phyloP scores from a whole-genome alignment of 371 early-diverging fungal species.

The Lichtheimia hyalospora region DNA sequence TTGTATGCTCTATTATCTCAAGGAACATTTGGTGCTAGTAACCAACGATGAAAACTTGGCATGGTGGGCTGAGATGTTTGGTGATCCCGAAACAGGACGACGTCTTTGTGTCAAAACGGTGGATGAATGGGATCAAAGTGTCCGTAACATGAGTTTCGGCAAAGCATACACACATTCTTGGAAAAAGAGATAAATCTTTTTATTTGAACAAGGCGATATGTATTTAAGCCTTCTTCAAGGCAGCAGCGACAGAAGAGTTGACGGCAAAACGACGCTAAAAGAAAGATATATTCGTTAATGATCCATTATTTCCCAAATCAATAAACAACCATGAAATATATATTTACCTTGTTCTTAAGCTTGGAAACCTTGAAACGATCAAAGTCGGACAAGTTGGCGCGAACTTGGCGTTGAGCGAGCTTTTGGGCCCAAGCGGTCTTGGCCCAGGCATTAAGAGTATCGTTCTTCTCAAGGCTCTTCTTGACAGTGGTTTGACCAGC shows the following conservation, averaged over 20 bases:
- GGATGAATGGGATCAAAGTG: constrained; percentile 45
- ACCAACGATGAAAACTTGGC: constrained; percentile 50
- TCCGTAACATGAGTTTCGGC: constrained; percentile 30
- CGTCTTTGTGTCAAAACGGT: constrained; percentile 38
- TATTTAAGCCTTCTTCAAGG: constrained; percentile 33
- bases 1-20: constrained; percentile 42
- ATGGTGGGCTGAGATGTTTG: constrained; percentile 53
- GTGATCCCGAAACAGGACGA: constrained; percentile 33
- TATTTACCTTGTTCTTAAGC: constrained; percentile 77
- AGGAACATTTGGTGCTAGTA: constrained; percentile 37
- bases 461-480: constrained; percentile 85
- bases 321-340: neutral
- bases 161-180: constrained; percentile 27
- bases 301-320: neutral
- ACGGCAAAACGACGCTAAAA: constrained; percentile 45
- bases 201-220: constrained; percentile 11
- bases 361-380: constrained; percentile 95
- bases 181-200: constrained; percentile 23
- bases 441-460: constrained; percentile 77
- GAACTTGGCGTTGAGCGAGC: constrained; percentile 77
- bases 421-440: constrained; percentile 95
- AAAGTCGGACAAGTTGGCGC: constrained; percentile 89
- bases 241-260: constrained; percentile 36
- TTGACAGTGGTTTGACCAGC: constrained; percentile 77
- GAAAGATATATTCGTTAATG: constrained; percentile 4